Evolutionary conservation across 805 yeast genomes (phyloP).

Genomic region (Starmerella asiatica): DNA sequence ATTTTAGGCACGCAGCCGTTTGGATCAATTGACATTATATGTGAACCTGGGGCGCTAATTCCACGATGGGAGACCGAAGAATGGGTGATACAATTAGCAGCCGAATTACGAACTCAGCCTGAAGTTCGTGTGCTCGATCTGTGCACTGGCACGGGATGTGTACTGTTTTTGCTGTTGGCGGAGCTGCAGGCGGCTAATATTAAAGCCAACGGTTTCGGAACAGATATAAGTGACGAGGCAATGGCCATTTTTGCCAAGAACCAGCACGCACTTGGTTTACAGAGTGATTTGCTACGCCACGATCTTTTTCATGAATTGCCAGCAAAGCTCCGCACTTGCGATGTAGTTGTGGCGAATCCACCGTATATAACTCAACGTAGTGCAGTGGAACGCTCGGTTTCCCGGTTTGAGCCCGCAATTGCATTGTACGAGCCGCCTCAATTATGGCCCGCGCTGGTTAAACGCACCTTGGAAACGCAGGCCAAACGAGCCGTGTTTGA

Average conservation of each 20-base stretch:
- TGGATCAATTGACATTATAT: conserved; percentile 47
- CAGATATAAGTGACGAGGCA: conserved; percentile 40
- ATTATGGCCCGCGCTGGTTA: conserved; percentile 48
- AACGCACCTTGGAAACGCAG: conserved; percentile 30
- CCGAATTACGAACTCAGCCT: conserved; percentile 6
- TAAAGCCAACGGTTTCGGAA: conserved; percentile 45
- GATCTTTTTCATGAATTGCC: conserved; percentile 10
- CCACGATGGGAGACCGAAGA: conserved; percentile 96
- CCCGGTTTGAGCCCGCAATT: conserved; percentile 53
- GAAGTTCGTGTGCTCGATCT: conserved; percentile 41
- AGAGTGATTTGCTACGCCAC: conserved; percentile 5
- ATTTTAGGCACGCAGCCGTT: conserved; percentile 80
- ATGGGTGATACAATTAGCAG: conserved; percentile 46
- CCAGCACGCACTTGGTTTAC: conserved; percentile 6
- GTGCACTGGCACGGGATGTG: conserved; percentile 85
- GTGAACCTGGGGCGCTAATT: conserved; percentile 56
- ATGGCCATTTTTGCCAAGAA: conserved; percentile 30
- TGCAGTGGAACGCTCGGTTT: conserved; percentile 49
- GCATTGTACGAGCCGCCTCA: conserved; percentile 73
- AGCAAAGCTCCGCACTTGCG: conserved; percentile 19
- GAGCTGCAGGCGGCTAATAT: conserved; percentile 17
- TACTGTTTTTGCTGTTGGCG: conserved; percentile 27
- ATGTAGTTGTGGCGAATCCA: conserved; percentile 71
- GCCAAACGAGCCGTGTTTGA: conserved; percentile 62
- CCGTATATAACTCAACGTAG: conserved; percentile 57